phyloP scores from a whole-genome alignment of 2,329 filamentous ascomycete genomes.

The Seiridium unicorne region DNA sequence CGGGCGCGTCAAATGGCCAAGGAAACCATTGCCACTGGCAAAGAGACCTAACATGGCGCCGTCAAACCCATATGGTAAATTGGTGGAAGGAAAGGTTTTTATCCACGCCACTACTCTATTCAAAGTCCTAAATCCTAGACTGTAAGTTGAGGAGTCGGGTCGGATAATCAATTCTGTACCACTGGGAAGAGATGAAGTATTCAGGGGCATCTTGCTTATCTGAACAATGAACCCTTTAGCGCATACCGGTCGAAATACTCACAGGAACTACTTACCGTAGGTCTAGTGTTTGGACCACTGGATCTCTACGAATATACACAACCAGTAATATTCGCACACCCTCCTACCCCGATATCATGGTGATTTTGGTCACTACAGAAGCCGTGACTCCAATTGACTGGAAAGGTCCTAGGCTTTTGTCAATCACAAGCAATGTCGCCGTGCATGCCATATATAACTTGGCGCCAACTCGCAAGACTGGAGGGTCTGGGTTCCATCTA shows the following conservation, averaged over 20 bases:
- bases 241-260: too few relatives aligned
- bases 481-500: not conserved
- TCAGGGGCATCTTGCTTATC: not conserved
- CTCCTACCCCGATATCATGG: conserved; percentile 24
- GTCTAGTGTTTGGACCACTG: not conserved
- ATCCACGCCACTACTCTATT: not conserved
- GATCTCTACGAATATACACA: conserved; percentile 1
- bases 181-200: conserved; percentile 4
- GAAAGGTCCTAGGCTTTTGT: conserved; percentile 13
- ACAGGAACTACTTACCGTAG: not conserved
- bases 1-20: not conserved
- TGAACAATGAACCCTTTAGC: not conserved
- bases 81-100: not conserved
- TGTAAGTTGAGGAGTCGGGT: conserved; percentile 18
- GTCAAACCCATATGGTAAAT: not conserved
- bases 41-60: not conserved
- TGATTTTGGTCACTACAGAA: conserved; percentile 24
- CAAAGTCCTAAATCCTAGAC: conserved; percentile 17
- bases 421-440: conserved; percentile 14
- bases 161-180: conserved; percentile 18
- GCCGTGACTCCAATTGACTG: conserved; percentile 24
- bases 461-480: not conserved
- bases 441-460: conserved; percentile 23
- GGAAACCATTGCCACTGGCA: not conserved
- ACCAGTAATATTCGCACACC: conserved; percentile 18